Conservation (phyloP, 2,329 filamentous ascomycete genomes). For the Stachybotrys elegans region DNA sequence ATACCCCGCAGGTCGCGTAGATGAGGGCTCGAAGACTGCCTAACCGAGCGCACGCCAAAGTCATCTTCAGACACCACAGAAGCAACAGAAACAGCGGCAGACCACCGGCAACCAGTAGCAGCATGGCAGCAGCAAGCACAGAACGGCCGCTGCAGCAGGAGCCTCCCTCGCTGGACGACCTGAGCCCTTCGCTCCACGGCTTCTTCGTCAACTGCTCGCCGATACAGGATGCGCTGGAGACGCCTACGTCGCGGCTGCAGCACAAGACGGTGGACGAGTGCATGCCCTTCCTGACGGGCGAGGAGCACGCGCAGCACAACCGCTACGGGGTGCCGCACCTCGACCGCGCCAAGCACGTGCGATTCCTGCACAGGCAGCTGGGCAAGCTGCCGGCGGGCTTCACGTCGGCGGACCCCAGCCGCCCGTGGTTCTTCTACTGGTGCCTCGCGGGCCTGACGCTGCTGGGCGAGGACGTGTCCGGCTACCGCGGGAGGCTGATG, state of each 20-base stretch:
- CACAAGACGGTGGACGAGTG: constrained; percentile 64
- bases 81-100: neutral
- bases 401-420: constrained; percentile 73
- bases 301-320: constrained; percentile 55
- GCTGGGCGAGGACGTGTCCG: constrained; percentile 66
- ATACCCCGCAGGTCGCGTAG: neutral
- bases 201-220: constrained; percentile 55
- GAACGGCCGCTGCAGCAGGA: neutral
- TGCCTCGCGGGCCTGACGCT: constrained; percentile 69
- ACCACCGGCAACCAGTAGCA: neutral
- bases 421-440: constrained; percentile 97
- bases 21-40: neutral
- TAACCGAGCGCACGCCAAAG: neutral
- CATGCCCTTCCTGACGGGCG: constrained; percentile 60
- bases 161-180: neutral
- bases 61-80: constrained; percentile 4
- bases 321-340: constrained; percentile 68
- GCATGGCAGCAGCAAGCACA: neutral
- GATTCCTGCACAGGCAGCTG: constrained; percentile 57
- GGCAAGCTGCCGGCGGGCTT: constrained; percentile 63
- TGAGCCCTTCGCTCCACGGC: neutral
- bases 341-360: constrained; percentile 56
- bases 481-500: constrained; percentile 65
- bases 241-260: constrained; percentile 64
- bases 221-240: constrained; percentile 61